Evolutionary conservation across 2,329 filamentous ascomycete genomes (phyloP), one percentile per base, ranked within the genome.

Genomic region (Zopfia rhizophila): DNA sequence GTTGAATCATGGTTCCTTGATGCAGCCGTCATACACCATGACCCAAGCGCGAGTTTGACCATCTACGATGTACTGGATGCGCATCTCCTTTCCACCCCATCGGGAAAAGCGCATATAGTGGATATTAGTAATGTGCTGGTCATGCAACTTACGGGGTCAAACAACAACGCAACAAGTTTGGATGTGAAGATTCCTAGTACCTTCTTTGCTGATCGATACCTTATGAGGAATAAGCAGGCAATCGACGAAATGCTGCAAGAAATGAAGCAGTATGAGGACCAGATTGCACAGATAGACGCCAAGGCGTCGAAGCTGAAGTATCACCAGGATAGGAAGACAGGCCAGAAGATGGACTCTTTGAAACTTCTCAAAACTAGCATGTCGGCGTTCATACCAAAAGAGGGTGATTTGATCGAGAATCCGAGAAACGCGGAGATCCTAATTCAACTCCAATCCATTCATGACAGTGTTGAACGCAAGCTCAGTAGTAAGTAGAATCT

Each of bases 131-230:
- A 84, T 18, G 72, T 86, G 14, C 67, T 87, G n/a, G 77, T 80
- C 7, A 73, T 86, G 18, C 60, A 60, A 12, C 46, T 72, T 19
- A 61, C 44, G 7, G 55, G 60, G 3, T 54, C 61, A 2, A 60
- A 75, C 61, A 53, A 54, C 72, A 30, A 72, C 68, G 60, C 67
- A 56, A 64, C 53, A 58, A 44, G 72, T 57, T 58, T 75, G 21
- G 67, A 68, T 22, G 68, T 85, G 30, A 78, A 77, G 5, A 73
- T 85, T 13, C 82, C 83, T 3, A 62, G 76, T 2, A 72, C 75
- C 2, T 78, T 84, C 58, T 84, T 83, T 53, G 75, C 81, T 4
- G 84, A 87, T 66, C 77, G 83, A 32, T 87, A 87, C 61, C 70
- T 85, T 32, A 73, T 80, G 36, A 70, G 75, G 50, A 82, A 80